These are phyloP conservation scores for Puccinia triticina DNA, from an alignment of 1,284 basidiomycete genomes.

Conservation along the genomic window DNA sequence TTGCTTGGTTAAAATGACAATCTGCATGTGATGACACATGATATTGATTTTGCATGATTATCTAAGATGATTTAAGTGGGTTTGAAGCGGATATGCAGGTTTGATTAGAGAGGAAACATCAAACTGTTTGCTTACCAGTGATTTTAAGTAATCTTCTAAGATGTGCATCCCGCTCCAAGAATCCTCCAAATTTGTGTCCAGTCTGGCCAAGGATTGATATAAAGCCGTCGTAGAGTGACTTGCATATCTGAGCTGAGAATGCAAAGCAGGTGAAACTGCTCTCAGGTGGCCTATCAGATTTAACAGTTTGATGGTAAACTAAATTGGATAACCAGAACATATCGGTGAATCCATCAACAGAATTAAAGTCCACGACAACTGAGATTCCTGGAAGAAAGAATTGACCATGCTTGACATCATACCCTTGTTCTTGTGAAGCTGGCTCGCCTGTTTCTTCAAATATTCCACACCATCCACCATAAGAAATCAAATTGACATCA, in stretches of 20 bases:
- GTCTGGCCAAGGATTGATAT: background rate
- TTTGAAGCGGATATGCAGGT: too few species aligned
- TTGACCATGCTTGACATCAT: background rate
- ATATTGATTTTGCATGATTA: too few species aligned
- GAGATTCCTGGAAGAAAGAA: conserved; percentile 20
- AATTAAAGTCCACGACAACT: conserved; percentile 6
- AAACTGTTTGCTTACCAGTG: background rate
- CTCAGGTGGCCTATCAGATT: background rate
- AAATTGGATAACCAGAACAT: background rate
- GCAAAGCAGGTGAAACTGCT: background rate
- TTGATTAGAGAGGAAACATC: background rate
- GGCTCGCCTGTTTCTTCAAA: background rate
- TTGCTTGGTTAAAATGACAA: too few species aligned
- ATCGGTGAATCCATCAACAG: conserved; percentile 3
- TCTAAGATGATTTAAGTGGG: background rate
- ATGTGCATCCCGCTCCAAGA: background rate
- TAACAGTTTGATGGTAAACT: conserved; percentile 2
- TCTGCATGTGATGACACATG: too few species aligned
- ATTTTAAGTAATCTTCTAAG: background rate
- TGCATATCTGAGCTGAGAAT: conserved; percentile 9
- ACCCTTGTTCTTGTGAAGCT: background rate
- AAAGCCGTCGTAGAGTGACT: background rate
- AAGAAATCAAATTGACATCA: background rate
- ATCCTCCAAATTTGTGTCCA: background rate
- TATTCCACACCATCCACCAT: conserved; percentile 18